A percentile compares a stretch with the other conserved stretches of the same genome.
These are phyloP conservation scores for Furcasterigmium sp. DNA, from an alignment of 2,329 filamentous ascomycete genomes.

Conservation along the genomic window DNA sequence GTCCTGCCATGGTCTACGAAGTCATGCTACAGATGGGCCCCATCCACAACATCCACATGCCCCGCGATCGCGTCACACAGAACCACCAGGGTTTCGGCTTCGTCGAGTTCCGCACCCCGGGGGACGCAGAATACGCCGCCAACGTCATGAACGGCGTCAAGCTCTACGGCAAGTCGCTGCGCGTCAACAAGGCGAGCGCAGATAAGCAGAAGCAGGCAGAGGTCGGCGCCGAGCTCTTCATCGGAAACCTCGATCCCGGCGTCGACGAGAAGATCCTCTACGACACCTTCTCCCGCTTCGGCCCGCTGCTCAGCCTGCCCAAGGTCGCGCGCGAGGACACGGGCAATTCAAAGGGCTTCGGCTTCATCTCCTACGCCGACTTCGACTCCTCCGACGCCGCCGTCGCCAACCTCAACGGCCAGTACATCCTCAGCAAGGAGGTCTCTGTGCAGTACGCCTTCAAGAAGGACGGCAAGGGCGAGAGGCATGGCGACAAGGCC, in stretches of 20 bases:
- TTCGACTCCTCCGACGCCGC: slow-evolving; percentile 94
- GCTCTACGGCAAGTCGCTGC: slow-evolving; percentile 87
- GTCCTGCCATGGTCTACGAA: slow-evolving; percentile 89
- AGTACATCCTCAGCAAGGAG: slow-evolving; percentile 96
- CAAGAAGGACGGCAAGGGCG: slow-evolving; percentile 98
- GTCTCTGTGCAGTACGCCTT: slow-evolving; percentile 97
- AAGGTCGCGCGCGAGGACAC: slow-evolving; percentile 90
- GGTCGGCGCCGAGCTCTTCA: slow-evolving; percentile 93
- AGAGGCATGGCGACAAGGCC: slow-evolving; percentile 89
- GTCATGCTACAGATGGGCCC: slow-evolving; percentile 97
- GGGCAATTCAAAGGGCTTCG: slow-evolving; percentile 89
- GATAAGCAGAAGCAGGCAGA: slow-evolving; percentile 93
- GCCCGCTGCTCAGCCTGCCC: slow-evolving; percentile 74
- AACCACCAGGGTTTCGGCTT: slow-evolving; percentile 98
- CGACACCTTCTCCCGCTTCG: slow-evolving; percentile 90
- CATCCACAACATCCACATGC: slow-evolving; percentile 96
- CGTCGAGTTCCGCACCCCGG: slow-evolving; percentile 93
- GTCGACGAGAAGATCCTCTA: slow-evolving; percentile 95
- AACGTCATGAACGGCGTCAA: slow-evolving; percentile 96
- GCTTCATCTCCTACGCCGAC: slow-evolving; percentile 87
- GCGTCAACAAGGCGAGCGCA: slow-evolving; percentile 88
- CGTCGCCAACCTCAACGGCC: slow-evolving; percentile 87
- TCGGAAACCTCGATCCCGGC: slow-evolving; percentile 91
- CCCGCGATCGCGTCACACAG: slow-evolving; percentile 95
- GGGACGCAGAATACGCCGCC: slow-evolving; percentile 94